Evolutionary conservation across 1,284 basidiomycete genomes (phyloP).

Genomic region (Heterobasidion parviporum): DNA sequence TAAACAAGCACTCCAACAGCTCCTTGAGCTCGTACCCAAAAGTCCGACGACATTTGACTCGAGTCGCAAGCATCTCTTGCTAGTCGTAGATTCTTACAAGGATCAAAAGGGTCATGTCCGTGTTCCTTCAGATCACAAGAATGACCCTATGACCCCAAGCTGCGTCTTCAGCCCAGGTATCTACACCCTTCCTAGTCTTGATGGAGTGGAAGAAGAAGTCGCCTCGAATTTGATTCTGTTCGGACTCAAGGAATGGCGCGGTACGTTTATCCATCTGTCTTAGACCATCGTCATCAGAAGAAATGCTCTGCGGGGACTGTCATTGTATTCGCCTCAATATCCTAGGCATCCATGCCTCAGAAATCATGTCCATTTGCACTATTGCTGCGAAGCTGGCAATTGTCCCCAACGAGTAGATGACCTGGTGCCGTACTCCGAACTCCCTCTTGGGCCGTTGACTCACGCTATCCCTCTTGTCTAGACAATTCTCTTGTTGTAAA

Average conservation of each 20-base stretch:
- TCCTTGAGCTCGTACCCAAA: slow-evolving; percentile 18
- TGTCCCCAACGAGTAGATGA: too few relatives aligned
- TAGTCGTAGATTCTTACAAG: slow-evolving; percentile 35
- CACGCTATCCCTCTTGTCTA: background rate
- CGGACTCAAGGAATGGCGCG: slow-evolving; percentile 42
- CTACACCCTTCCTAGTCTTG: slow-evolving; percentile 31
- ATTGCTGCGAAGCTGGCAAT: too few relatives aligned
- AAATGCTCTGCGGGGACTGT: background rate
- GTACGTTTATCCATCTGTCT: slow-evolving; percentile 21
- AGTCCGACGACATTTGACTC: too few relatives aligned
- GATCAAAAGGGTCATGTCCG: slow-evolving; percentile 13
- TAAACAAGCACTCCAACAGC: slow-evolving; percentile 16
- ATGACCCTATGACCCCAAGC: slow-evolving; percentile 29
- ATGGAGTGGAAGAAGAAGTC: slow-evolving; percentile 16
- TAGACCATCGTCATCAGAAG: background rate
- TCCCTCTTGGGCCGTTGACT: too few relatives aligned
- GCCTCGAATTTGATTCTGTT: slow-evolving; percentile 29
- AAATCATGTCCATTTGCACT: background rate
- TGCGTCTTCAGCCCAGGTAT: slow-evolving; percentile 37
- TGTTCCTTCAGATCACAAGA: slow-evolving; percentile 28
- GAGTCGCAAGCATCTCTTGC: slow-evolving; percentile 33
- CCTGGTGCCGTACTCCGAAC: background rate
- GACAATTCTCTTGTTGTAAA: slow-evolving; percentile 12
- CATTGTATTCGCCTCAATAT: background rate
- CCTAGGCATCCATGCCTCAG: background rate